phyloP scores from a whole-genome alignment of 768 basidiomycete species.

The Cystofilobasidium bisporidii region DNA sequence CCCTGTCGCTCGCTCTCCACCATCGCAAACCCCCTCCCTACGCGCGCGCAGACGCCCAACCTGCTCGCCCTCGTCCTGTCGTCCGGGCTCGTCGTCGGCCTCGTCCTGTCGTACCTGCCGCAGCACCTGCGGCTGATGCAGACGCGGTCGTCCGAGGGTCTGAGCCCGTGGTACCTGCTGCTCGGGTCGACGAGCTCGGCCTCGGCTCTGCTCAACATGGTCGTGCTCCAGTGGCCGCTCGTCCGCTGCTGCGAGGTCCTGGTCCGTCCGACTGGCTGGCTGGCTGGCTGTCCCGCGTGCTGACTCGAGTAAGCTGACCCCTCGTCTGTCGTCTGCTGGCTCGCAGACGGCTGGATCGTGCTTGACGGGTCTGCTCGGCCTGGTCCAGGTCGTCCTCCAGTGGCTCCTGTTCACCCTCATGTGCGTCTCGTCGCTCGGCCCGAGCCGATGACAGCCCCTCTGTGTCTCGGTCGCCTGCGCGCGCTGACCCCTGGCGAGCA shows the following conservation, averaged over 20 bases:
- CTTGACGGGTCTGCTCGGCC: constrained; percentile 66
- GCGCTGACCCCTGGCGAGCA: neutral
- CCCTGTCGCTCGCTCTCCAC: no score
- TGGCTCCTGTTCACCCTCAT: constrained; percentile 77
- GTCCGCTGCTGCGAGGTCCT: constrained; percentile 69
- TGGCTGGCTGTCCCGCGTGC: neutral
- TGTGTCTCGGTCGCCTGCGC: neutral
- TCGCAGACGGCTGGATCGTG: constrained; percentile 59
- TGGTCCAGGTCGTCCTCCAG: constrained; percentile 69
- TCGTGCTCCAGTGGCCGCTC: constrained; percentile 73
- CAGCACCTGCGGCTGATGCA: constrained; percentile 76
- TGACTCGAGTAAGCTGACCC: constrained; percentile 40
- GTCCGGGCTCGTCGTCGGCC: constrained; percentile 55
- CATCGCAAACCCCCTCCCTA: no score
- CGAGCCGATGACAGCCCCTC: constrained; percentile 51
- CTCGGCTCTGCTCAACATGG: constrained; percentile 74
- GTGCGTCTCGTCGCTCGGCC: constrained; percentile 63
- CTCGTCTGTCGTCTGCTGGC: constrained; percentile 36
- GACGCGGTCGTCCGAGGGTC: constrained; percentile 69
- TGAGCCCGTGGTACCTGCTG: constrained; percentile 83
- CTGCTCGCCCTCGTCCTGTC: constrained; percentile 54
- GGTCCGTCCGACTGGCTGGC: constrained; percentile 47
- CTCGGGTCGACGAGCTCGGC: constrained; percentile 74
- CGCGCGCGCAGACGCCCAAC: constrained; percentile 11
- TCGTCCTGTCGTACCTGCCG: constrained; percentile 73